Percentiles rank a stretch among this genome's conserved stretches.
These are phyloP conservation scores for Yamadazyma spencermartinsiae DNA, from an alignment of 1,139 yeast genomes.

Conservation along the genomic window DNA sequence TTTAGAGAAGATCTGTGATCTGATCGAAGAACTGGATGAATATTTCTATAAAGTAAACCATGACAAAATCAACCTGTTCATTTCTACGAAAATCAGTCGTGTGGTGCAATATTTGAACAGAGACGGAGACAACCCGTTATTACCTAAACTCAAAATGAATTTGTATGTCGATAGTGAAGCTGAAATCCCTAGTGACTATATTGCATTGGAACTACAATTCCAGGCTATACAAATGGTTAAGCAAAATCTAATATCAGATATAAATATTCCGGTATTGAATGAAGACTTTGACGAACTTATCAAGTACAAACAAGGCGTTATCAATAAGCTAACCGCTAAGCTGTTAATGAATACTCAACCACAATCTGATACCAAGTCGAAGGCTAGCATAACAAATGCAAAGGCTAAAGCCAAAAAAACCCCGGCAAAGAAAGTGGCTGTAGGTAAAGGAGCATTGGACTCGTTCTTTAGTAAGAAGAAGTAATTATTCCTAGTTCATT, in stretches of 20 bases:
- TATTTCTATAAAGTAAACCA: conserved; percentile 45
- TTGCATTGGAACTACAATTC: conserved; percentile 18
- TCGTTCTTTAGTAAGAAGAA: conserved; percentile 49
- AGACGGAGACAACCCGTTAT: conserved; percentile 17
- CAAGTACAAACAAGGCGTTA: conserved; percentile 28
- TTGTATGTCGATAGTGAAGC: conserved; percentile 23
- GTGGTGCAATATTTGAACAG: conserved; percentile 15
- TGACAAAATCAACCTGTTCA: conserved; percentile 29
- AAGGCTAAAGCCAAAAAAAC: conserved; percentile 11
- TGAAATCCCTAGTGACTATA: conserved; percentile 30
- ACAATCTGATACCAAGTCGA: conserved; percentile 18
- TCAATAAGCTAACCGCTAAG: conserved; percentile 26
- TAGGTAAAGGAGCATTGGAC: conserved; percentile 63
- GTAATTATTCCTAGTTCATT: background rate
- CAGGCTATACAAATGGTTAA: conserved; percentile 14
- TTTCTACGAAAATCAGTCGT: conserved; percentile 29
- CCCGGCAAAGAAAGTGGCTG: conserved; percentile 41
- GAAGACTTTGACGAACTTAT: conserved; percentile 34
- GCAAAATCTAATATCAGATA: conserved; percentile 9
- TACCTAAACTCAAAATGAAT: conserved; percentile 38
- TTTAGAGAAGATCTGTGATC: conserved; percentile 43
- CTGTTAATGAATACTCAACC: conserved; percentile 32
- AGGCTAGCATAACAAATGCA: conserved; percentile 17
- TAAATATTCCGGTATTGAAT: conserved; percentile 23
- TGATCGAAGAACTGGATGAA: conserved; percentile 48